These are phyloP conservation scores for Epichloe aotearoae DNA, from an alignment of 2,329 filamentous ascomycete species.

Conservation along the genomic window DNA sequence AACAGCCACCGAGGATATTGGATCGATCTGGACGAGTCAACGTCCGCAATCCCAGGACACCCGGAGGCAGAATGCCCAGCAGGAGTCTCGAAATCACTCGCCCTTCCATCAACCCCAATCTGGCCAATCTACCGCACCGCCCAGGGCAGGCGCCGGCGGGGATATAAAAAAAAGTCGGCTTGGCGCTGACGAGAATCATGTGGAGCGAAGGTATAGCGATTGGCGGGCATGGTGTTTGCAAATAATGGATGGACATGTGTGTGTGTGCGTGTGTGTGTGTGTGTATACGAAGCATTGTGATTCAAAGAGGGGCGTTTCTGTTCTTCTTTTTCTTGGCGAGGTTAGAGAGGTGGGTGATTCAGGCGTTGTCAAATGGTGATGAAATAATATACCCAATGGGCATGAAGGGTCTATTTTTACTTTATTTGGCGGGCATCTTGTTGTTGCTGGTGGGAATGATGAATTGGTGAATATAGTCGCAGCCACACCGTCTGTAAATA, in stretches of 20 bases:
- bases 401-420: neutral
- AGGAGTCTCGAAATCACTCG: conserved; percentile 43
- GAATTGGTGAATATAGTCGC: neutral
- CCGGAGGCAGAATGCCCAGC: conserved; percentile 39
- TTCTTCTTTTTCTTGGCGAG: neutral
- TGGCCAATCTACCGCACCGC: neutral
- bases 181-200: neutral
- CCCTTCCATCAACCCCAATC: conserved; percentile 11
- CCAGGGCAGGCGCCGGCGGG: neutral
- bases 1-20: conserved; percentile 31
- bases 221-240: too few species aligned
- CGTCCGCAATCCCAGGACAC: conserved; percentile 42
- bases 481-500: neutral
- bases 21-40: conserved; percentile 43
- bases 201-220: too few species aligned
- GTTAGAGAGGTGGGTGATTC: neutral
- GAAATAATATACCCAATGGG: neutral
- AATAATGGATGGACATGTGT: too few species aligned
- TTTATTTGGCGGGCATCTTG: neutral
- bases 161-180: neutral
- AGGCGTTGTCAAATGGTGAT: neutral
- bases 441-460: neutral
- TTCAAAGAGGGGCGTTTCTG: neutral
- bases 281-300: neutral
- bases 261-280: neutral